These are phyloP conservation scores for Balansia obtecta DNA, from an alignment of 2,329 filamentous ascomycete species.

Conservation along the genomic window DNA sequence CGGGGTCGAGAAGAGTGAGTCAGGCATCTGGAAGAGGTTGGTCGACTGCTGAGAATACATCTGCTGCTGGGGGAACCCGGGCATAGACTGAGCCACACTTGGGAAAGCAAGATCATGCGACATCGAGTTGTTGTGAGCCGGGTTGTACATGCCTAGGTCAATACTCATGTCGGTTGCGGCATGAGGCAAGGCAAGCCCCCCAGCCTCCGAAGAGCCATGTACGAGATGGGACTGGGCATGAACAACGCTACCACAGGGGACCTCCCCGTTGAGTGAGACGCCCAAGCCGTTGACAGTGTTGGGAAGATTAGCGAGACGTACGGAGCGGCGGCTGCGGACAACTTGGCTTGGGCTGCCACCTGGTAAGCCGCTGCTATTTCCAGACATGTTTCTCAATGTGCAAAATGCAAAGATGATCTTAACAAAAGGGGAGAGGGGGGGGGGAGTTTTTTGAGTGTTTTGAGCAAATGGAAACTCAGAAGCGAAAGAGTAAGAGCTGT, in stretches of 20 bases:
- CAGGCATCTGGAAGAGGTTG: neutral
- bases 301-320: neutral
- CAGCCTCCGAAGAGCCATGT: neutral
- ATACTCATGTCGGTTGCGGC: neutral
- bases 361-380: neutral
- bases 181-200: neutral
- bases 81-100: neutral
- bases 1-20: neutral
- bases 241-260: neutral
- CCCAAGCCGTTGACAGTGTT: neutral
- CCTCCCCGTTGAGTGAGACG: neutral
- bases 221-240: neutral
- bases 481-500: too few species aligned
- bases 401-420: too few species aligned
- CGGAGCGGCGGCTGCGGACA: neutral
- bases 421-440: too few species aligned
- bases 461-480: neutral
- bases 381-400: neutral
- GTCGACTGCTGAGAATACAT: neutral
- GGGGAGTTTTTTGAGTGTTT: too few species aligned
- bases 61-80: neutral
- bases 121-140: neutral
- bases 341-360: neutral
- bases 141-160: neutral
- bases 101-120: neutral